phyloP scores from a whole-genome alignment of 2,329 filamentous ascomycete species.

The Colletotrichum caudatum region DNA sequence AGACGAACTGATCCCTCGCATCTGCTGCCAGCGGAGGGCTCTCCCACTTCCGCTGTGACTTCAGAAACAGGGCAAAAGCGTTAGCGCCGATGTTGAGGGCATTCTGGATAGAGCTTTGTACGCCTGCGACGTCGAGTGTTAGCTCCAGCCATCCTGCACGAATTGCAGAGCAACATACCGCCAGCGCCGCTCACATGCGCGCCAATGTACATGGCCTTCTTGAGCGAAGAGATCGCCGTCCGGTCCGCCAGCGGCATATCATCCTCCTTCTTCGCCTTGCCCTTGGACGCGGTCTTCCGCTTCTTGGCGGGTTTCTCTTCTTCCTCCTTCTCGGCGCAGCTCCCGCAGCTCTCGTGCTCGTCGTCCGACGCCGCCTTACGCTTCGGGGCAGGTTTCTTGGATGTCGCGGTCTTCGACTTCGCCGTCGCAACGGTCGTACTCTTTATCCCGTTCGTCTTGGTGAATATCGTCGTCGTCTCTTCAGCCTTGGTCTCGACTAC shows the following conservation, averaged over 20 bases:
- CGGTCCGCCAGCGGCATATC: constrained; percentile 75
- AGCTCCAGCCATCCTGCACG: constrained; percentile 10
- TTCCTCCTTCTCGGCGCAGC: constrained; percentile 43
- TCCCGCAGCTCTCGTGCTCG: constrained; percentile 45
- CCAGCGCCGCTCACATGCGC: constrained; percentile 93
- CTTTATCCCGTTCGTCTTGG: constrained; percentile 31
- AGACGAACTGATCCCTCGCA: constrained; percentile 76
- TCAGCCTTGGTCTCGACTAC: constrained; percentile 45
- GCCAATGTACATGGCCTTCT: constrained; percentile 82
- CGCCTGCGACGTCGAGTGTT: constrained; percentile 64
- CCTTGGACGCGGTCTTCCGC: constrained; percentile 53
- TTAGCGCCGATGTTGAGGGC: constrained; percentile 87
- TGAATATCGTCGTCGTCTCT: constrained; percentile 45
- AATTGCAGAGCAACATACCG: constrained; percentile 63
- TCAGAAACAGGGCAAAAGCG: constrained; percentile 93
- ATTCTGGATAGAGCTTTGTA: constrained; percentile 89
- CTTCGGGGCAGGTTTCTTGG: constrained; percentile 46
- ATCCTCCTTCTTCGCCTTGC: constrained; percentile 53
- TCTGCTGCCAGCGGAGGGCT: constrained; percentile 81
- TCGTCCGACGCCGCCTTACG: constrained; percentile 49
- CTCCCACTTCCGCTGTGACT: constrained; percentile 95
- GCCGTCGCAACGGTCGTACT: constrained; percentile 27
- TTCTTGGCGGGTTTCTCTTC: constrained; percentile 56
- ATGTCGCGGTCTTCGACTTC: constrained; percentile 33
- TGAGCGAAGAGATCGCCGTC: constrained; percentile 72